Evolutionary conservation across 2,329 filamentous ascomycete genomes (phyloP).

Genomic region (Boeremia lycopersici): DNA sequence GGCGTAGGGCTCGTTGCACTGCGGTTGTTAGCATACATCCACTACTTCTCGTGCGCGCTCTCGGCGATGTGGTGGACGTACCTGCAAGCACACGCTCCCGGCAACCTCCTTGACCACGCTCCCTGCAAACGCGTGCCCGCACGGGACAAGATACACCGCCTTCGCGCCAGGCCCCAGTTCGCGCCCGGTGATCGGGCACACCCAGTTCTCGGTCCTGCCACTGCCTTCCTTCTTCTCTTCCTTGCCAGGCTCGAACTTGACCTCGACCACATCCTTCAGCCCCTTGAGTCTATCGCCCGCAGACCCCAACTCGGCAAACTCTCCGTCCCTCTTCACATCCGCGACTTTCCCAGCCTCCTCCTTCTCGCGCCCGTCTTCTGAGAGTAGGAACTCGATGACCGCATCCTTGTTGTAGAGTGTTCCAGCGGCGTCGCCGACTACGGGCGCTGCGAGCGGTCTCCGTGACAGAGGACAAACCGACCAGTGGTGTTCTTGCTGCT

Average conservation of each 20-base stretch:
- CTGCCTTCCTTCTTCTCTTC: constrained; percentile 52
- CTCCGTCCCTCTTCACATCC: constrained; percentile 62
- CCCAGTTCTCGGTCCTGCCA: constrained; percentile 64
- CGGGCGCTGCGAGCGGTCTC: constrained; percentile 71
- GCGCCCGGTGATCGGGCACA: constrained; percentile 88
- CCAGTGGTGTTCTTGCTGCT: constrained; percentile 88
- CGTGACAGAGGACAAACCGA: constrained; percentile 85
- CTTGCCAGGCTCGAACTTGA: constrained; percentile 69
- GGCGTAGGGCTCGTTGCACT: constrained; percentile 78
- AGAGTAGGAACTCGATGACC: constrained; percentile 72
- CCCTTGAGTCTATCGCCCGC: constrained; percentile 72
- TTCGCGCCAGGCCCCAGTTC: constrained; percentile 79
- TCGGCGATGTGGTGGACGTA: constrained; percentile 34
- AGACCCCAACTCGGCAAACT: constrained; percentile 53
- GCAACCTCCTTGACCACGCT: constrained; percentile 82
- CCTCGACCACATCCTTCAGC: constrained; percentile 83
- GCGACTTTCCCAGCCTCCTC: constrained; percentile 57
- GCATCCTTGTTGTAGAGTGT: constrained; percentile 95
- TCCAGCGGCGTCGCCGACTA: constrained; percentile 84
- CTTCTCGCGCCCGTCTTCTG: constrained; percentile 62
- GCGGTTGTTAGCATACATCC: constrained; percentile 15
- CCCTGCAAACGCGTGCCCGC: constrained; percentile 92
- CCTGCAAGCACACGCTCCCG: constrained; percentile 65
- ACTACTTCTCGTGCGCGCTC: neutral
- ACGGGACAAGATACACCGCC: constrained; percentile 89